phyloP scores from a whole-genome alignment of 2,329 filamentous ascomycete species.

The Diaporthe ilicicola region DNA sequence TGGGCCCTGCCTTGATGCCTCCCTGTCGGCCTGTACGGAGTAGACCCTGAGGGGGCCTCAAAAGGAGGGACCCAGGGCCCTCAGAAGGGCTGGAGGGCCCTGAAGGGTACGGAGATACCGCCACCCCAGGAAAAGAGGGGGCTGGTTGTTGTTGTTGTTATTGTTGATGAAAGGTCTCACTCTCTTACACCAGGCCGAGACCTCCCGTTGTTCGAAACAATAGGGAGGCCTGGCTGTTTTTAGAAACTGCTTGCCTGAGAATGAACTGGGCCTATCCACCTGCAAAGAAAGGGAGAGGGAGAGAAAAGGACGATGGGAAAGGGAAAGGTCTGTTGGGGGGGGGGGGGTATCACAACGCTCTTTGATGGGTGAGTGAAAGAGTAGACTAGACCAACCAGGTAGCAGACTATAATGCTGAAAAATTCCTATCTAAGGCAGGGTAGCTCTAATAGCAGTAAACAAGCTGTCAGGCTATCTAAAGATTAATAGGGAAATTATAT shows the following conservation, averaged over 20 bases:
- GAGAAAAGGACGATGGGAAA: neutral
- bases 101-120: neutral
- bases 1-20: neutral
- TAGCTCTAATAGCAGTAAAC: neutral
- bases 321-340: neutral
- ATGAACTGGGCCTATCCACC: neutral
- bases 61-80: neutral
- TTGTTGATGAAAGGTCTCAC: constrained; percentile 29
- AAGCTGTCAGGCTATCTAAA: neutral
- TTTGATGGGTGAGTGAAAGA: neutral
- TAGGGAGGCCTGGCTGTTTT: constrained; percentile 3
- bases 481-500: constrained; percentile 18
- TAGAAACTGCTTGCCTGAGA: neutral
- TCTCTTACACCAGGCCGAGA: constrained; percentile 28
- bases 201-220: constrained; percentile 21
- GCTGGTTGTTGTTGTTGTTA: constrained; percentile 18
- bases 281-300: neutral
- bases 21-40: neutral
- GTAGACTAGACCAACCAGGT: neutral
- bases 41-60: neutral
- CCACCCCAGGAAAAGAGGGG: constrained; percentile 10
- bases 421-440: neutral
- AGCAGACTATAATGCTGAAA: neutral
- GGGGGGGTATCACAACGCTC: too few relatives aligned
- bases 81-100: neutral